Evolutionary conservation across 768 basidiomycete genomes (phyloP), one percentile per base, ranked within the genome.

Genomic region (Tricholoma hemisulphureum): DNA sequence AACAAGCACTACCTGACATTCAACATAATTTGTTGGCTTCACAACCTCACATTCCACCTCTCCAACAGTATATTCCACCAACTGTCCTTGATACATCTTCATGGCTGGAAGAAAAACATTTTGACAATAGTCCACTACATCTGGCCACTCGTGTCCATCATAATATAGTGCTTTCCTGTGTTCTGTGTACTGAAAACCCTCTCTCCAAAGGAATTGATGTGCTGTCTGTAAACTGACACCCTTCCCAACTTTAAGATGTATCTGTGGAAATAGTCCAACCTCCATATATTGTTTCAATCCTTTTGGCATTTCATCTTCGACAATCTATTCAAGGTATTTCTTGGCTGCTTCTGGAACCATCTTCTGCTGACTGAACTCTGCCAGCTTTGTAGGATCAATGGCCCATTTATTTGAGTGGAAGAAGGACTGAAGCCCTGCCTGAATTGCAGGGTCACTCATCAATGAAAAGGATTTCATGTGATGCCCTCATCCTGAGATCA

Each of bases 121-220:
- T 41, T 76, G 65, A 2, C 69, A 61, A 46, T 77, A 69, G 66
- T n/a, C n/a, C n/a, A n/a, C n/a, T n/a, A n/a, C n/a, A n/a, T n/a
- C n/a, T n/a, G n/a, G n/a, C n/a, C n/a, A 61, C 35, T 75, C 69
- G 37, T 65, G 70, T 31, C 75, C 74, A 71, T 77, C 72, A 58
- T 62, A 73, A 69, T 72, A 75, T 1, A 72, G 56, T 1, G 53
- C 67, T 53, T 75, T 75, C 56, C 72, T 69, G 57, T 69, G 61
- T 23, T 57, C 55, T 6, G 46, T 60, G 34, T 58, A 70, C 8
- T 41, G 23, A 45, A 67, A 73, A 9, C 72, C 72, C 43, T 73
- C 63, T 39, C 62, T 58, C 2, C 56, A 63, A 32, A 79, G 60
- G 51, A 59, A 70, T 0, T 62, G 60, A n/a, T 69, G 61, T 13